phyloP scores from a whole-genome alignment of 1,284 basidiomycete genomes.

The Mycena sp. region DNA sequence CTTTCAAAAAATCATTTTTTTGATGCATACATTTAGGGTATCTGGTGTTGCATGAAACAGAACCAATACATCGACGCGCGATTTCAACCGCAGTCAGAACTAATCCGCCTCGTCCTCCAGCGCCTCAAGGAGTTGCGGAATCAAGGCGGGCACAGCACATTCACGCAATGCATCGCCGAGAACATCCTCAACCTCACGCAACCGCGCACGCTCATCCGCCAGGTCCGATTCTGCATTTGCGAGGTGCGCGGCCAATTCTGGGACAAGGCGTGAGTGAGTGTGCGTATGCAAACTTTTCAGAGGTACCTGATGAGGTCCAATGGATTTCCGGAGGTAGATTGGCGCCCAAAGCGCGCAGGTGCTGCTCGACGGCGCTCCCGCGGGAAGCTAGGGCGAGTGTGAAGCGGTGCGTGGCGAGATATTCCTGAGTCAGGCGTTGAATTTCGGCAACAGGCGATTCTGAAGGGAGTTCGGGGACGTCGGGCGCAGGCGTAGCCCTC shows the following conservation, averaged over 20 bases:
- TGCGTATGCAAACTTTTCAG: not conserved
- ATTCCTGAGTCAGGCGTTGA: conserved; percentile 13
- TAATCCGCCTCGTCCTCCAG: not conserved
- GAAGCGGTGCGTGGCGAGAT: conserved; percentile 14
- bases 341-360: conserved; percentile 3
- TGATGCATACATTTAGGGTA: no score
- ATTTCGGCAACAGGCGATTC: not conserved
- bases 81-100: no score
- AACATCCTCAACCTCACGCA: not conserved
- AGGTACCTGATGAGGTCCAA: conserved; percentile 9
- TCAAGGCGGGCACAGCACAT: conserved; percentile 4
- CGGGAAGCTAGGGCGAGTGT: not conserved
- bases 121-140: conserved; percentile 3
- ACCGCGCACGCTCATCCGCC: not conserved
- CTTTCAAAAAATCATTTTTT: no score
- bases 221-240: not conserved
- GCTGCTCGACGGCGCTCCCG: conserved; percentile 2
- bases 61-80: no score
- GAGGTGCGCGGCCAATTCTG: conserved; percentile 9
- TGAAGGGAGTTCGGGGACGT: not conserved
- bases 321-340: conserved; percentile 2
- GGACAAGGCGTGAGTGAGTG: not conserved
- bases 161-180: conserved; percentile 12
- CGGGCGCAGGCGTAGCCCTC: not conserved
- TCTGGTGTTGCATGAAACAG: no score